These are phyloP conservation scores for Russula brevipes DNA, from an alignment of 768 basidiomycete genomes.

Conservation along the genomic window DNA sequence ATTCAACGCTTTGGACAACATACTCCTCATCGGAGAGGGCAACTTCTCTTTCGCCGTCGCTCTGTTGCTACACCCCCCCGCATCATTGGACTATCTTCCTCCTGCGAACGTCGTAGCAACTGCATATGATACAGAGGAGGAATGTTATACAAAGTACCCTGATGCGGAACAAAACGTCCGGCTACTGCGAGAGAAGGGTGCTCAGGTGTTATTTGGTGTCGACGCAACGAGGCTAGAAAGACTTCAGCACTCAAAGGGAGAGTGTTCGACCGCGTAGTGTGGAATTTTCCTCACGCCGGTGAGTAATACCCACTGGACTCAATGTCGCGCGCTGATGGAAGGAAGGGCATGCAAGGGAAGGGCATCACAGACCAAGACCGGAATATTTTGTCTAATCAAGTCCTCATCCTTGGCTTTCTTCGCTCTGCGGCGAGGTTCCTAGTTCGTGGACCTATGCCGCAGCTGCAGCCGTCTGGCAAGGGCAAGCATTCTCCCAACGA, in stretches of 20 bases:
- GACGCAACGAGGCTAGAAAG: constrained; percentile 80
- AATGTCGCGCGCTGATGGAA: constrained; percentile 8
- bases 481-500: constrained; percentile 37
- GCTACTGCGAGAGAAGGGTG: constrained; percentile 52
- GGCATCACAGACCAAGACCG: constrained; percentile 92
- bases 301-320: constrained; percentile 2
- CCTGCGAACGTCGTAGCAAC: constrained; percentile 76
- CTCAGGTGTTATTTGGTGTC: constrained; percentile 68
- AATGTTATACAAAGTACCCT: constrained; percentile 79
- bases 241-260: constrained; percentile 50
- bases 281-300: constrained; percentile 98
- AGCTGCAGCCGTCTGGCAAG: constrained; percentile 37
- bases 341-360: constrained; percentile 47
- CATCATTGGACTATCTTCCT: constrained; percentile 47
- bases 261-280: constrained; percentile 75
- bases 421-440: constrained; percentile 64
- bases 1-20: constrained; percentile 57
- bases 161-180: constrained; percentile 58
- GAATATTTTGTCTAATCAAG: constrained; percentile 86
- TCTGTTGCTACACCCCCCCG: constrained; percentile 47
- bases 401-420: constrained; percentile 76
- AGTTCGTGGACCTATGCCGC: constrained; percentile 50
- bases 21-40: constrained; percentile 86
- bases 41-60: constrained; percentile 90
- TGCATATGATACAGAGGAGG: constrained; percentile 72